phyloP scores from a whole-genome alignment of 192 early-diverging fungal species.

The Helicostylum pulchrum region DNA sequence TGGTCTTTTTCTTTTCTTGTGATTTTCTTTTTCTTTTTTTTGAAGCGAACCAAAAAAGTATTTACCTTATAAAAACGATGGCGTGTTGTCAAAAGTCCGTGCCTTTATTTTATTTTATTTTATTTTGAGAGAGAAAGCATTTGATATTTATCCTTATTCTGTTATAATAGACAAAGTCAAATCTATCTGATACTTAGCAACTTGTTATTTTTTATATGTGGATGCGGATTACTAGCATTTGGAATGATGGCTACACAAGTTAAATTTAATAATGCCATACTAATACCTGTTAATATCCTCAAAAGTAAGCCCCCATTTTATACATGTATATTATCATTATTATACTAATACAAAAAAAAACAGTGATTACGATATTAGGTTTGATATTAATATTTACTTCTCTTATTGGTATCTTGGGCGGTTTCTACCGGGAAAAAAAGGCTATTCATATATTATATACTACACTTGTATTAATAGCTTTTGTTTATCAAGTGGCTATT shows the following conservation, averaged over 20 bases:
- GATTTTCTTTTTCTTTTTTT: conserved; percentile 10
- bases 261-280: conserved; percentile 14
- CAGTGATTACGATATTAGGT: conserved; percentile 22
- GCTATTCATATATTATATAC: conserved; percentile 19
- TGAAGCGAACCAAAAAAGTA: not conserved
- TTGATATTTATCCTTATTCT: not conserved
- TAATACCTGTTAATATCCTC: conserved; percentile 20
- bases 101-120: not conserved
- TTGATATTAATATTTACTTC: conserved; percentile 18
- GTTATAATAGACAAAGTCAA: conserved; percentile 14
- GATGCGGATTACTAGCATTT: conserved; percentile 18
- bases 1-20: not conserved
- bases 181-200: conserved; percentile 14
- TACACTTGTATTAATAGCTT: conserved; percentile 16
- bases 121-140: not conserved
- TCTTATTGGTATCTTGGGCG: conserved; percentile 15
- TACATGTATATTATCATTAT: not conserved
- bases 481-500: conserved; percentile 19
- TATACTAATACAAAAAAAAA: too few species aligned
- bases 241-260: conserved; percentile 24
- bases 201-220: conserved; percentile 9
- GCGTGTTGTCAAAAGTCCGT: conserved; percentile 23
- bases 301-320: conserved; percentile 6
- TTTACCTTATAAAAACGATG: conserved; percentile 1
- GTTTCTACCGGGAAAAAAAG: conserved; percentile 16